Evolutionary conservation across 306 rosid genomes (phyloP).

Genomic region (Dryas alaskensis): DNA sequence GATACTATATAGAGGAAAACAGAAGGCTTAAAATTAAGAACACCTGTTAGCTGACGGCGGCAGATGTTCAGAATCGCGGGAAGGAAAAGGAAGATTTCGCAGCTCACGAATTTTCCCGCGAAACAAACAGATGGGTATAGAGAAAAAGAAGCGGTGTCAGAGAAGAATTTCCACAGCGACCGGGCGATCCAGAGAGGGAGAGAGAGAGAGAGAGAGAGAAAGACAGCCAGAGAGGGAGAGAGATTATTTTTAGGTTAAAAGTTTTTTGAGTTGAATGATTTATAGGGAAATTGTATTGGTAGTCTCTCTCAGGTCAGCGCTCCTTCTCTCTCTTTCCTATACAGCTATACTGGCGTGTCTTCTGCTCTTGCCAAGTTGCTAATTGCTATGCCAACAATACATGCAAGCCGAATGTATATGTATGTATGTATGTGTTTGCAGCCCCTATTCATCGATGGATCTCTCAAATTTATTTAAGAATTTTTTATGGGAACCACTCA

Average conservation of each 20-base stretch:
- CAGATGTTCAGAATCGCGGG: slow-evolving; percentile 15
- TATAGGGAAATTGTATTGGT: not conserved
- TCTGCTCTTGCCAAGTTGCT: not conserved
- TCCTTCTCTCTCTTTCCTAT: not conserved
- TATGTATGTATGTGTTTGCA: too few species aligned
- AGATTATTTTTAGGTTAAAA: slow-evolving; percentile 10
- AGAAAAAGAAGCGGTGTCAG: slow-evolving; percentile 23
- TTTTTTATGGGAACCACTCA: too few species aligned
- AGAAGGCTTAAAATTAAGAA: not conserved
- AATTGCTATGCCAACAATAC: too few species aligned
- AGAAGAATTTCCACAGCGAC: slow-evolving; percentile 33
- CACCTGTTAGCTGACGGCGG: slow-evolving; percentile 49
- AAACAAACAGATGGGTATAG: slow-evolving; percentile 11
- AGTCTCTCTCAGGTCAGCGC: slow-evolving; percentile 9
- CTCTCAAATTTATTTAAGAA: too few species aligned
- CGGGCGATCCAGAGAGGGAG: slow-evolving; percentile 17
- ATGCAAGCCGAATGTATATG: too few species aligned
- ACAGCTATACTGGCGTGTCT: not conserved
- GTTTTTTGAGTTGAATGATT: not conserved
- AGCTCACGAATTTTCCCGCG: slow-evolving; percentile 23
- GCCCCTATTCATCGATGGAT: too few species aligned
- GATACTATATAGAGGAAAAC: not conserved
- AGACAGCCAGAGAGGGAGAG: not conserved
- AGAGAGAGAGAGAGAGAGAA: not conserved
- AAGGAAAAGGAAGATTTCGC: slow-evolving; percentile 4